Percentiles rank a stretch among this genome's conserved stretches.
Conservation (phyloP, 139 green algal species). For the Chlorella sorokiniana region DNA sequence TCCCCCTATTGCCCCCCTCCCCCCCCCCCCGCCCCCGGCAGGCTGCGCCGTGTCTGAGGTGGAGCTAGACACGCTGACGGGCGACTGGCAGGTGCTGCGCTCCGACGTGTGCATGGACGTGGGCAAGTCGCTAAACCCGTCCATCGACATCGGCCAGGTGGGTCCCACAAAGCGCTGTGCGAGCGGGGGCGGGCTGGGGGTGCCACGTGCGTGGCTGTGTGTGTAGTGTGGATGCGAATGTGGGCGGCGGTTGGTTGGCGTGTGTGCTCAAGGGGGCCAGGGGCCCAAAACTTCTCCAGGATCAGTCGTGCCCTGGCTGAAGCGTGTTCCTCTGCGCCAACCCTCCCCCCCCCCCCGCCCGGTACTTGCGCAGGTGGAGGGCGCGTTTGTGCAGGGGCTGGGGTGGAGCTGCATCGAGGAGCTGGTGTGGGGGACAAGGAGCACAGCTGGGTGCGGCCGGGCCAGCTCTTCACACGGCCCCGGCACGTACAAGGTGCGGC, state of each 20-base stretch:
- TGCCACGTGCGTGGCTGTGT: too few relatives aligned
- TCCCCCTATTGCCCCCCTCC: not conserved
- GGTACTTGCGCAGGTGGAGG: constrained; percentile 79
- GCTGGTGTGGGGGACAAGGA: constrained; percentile 90
- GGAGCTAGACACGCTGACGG: constrained; percentile 91
- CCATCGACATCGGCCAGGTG: constrained; percentile 95
- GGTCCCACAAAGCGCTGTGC: too few relatives aligned
- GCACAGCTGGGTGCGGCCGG: constrained; percentile 81
- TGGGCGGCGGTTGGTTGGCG: too few relatives aligned
- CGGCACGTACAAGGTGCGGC: constrained; percentile 40
- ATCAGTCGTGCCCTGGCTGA: not conserved
- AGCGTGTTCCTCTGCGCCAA: not conserved
- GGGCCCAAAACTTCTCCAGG: too few relatives aligned
- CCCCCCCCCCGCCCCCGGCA: not conserved
- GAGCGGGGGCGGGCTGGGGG: too few relatives aligned
- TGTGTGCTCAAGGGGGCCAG: too few relatives aligned
- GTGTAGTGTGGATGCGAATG: too few relatives aligned
- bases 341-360: too few relatives aligned
- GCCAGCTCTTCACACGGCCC: constrained; percentile 81
- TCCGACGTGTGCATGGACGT: constrained; percentile 95
- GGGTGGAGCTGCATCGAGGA: constrained; percentile 96
- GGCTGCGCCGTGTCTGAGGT: constrained; percentile 80
- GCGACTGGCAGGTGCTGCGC: constrained; percentile 77
- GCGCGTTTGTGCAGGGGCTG: constrained; percentile 93
- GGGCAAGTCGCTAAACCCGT: constrained; percentile 92